Base-by-base conservation (phyloP, 2,329 filamentous ascomycete genomes). In the Paraphoma chrysanthemicola region DNA sequence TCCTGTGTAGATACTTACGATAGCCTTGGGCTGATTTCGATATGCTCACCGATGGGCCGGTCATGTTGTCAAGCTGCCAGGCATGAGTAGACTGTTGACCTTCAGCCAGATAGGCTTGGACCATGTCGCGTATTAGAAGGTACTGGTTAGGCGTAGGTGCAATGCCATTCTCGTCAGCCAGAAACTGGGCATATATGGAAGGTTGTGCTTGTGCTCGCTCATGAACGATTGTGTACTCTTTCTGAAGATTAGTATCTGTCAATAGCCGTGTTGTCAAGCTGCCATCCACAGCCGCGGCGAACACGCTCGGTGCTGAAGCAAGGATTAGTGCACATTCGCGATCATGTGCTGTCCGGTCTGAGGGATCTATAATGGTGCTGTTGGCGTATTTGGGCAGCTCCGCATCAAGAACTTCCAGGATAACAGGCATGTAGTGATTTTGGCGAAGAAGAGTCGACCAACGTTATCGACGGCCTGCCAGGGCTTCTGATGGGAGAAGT, bases 121-220 rank as follows among this genome's bases (percentile, higher is more conserved):
- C 44, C 7, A 53, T 55, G n/a, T 69, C 53, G 12, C 65, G 44
- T 14, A 71, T 67, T 3, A 42, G 2, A 8, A 67, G 48, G 55
- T 68, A 69, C 43, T 73, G 70, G 18, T 58, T 66, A 6, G 68
- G 56, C 17, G 61, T 70, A 1, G 68, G 69, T 2, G 67, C 56
- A 0, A 56, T 42, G 8, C 70, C 69, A n/a, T 59, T 4, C 0
- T 53, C 51, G 38, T 72, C 66, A 2, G 64, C 60, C 1, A 73
- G 62, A 2, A 69, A 47, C 28, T 74, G 69, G 10, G 69, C 55
- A 42, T 74, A 73, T 5, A 74, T 74, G 0, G 66, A 71, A 1
- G 70, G 69, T 30, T 71, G 68, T 0, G 54, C 6, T 8, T 61
- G 44, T 7, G 70, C 71, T 44, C 62, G 54, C 17, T 66, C 39